Conservation (phyloP, 352 stramenopile species). For the Phytophthora ohioensis region DNA sequence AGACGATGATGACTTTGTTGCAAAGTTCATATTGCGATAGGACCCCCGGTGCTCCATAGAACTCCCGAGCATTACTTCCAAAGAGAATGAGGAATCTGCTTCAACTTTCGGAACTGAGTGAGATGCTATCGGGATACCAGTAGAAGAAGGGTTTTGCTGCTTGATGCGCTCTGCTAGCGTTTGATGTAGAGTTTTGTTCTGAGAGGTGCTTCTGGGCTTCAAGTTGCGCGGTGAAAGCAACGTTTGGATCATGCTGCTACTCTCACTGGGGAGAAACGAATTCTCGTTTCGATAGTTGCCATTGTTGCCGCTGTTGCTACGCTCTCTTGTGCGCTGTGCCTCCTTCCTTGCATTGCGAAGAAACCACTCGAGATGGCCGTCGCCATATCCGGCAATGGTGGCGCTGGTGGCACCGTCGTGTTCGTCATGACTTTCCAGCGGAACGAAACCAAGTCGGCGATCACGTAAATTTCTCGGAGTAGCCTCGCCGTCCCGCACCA, state of each 20-base stretch:
- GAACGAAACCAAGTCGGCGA: slow-evolving; percentile 28
- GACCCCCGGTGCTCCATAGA: slow-evolving; percentile 32
- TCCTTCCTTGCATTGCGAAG: slow-evolving; percentile 36
- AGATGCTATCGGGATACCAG: slow-evolving; percentile 27
- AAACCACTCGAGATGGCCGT: slow-evolving; percentile 43
- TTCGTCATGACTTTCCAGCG: slow-evolving; percentile 33
- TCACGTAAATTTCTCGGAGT: slow-evolving; percentile 20
- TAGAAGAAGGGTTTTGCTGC: background rate
- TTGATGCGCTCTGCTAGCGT: slow-evolving; percentile 10
- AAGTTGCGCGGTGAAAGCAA: slow-evolving; percentile 50
- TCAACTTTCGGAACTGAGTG: slow-evolving; percentile 24
- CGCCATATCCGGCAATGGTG: slow-evolving; percentile 37
- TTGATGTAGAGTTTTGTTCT: slow-evolving; percentile 10
- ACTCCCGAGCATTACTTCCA: slow-evolving; percentile 33
- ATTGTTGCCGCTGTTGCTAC: slow-evolving; percentile 33
- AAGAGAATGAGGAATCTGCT: slow-evolving; percentile 22
- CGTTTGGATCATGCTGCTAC: slow-evolving; percentile 46
- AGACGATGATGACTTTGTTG: slow-evolving; percentile 10
- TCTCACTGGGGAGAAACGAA: slow-evolving; percentile 32
- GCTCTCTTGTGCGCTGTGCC: slow-evolving; percentile 22
- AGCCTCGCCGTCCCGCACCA: slow-evolving; percentile 4
- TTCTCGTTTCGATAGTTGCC: slow-evolving; percentile 30
- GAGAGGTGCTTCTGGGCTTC: slow-evolving; percentile 22
- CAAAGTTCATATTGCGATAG: slow-evolving; percentile 14
- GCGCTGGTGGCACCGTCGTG: slow-evolving; percentile 32